Evolutionary conservation across 306 rosid genomes (phyloP).

Genomic region (Rosa persica): DNA sequence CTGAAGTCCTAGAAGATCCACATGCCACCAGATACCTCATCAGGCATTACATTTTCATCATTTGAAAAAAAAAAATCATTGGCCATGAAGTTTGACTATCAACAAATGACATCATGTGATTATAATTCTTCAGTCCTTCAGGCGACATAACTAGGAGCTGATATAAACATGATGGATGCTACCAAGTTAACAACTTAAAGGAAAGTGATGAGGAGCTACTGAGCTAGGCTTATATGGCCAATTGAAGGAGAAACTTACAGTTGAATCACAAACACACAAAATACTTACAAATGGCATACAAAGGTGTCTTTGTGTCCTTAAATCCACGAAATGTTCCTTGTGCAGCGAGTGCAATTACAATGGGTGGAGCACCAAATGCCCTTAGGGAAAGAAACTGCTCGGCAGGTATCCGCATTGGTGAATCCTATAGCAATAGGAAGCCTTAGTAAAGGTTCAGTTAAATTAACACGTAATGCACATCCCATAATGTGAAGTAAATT

Average conservation of each 20-base stretch:
- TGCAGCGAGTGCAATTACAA: slow-evolving; percentile 89
- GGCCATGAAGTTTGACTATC: not conserved
- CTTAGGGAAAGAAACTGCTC: slow-evolving; percentile 79
- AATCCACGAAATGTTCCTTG: slow-evolving; percentile 97
- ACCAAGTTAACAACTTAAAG: not conserved
- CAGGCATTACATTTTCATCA: not conserved
- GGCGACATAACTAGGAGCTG: not conserved
- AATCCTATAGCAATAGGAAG: slow-evolving; percentile 54
- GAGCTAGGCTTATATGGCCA: not conserved
- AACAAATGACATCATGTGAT: not conserved
- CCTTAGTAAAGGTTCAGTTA: not conserved
- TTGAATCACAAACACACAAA: not conserved
- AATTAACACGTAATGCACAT: not conserved
- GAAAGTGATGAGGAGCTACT: not conserved
- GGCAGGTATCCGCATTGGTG: slow-evolving; percentile 83
- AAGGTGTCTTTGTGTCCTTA: slow-evolving; percentile 86
- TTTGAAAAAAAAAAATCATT: not conserved
- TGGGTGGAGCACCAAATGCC: slow-evolving; percentile 90
- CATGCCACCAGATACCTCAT: not conserved
- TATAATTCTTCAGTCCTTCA: not conserved
- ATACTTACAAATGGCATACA: slow-evolving; percentile 82
- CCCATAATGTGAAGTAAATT: not conserved
- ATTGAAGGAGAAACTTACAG: not conserved
- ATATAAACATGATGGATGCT: not conserved
- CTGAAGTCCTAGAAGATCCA: not conserved